Evolutionary conservation across 768 basidiomycete species (phyloP).

Genomic region (Tubosaeta sp.): DNA sequence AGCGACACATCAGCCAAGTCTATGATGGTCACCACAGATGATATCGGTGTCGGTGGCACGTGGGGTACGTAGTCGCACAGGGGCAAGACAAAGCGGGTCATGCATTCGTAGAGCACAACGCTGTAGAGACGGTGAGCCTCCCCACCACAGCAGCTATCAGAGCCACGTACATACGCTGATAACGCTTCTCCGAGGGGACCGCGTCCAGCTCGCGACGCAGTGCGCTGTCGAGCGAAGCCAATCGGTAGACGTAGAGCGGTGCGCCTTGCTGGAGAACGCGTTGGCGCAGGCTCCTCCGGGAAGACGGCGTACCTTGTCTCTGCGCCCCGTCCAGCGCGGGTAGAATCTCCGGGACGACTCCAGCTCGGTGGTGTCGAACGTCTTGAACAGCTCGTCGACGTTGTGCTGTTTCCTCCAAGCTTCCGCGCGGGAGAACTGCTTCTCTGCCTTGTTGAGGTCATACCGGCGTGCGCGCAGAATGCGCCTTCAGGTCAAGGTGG

Average conservation of each 20-base stretch:
- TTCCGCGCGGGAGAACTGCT: slow-evolving; percentile 66
- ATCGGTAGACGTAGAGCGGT: slow-evolving; percentile 72
- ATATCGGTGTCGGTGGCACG: slow-evolving; percentile 48
- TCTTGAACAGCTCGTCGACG: slow-evolving; percentile 59
- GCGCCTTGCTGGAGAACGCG: slow-evolving; percentile 47
- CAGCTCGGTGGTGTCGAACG: slow-evolving; percentile 57
- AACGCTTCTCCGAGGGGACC: slow-evolving; percentile 49
- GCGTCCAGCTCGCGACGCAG: slow-evolving; percentile 59
- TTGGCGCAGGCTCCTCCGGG: not conserved
- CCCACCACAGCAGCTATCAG: no score
- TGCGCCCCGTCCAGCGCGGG: slow-evolving; percentile 75
- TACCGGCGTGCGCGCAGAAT: slow-evolving; percentile 80
- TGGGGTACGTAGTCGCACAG: slow-evolving; percentile 62
- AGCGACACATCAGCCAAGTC: slow-evolving; percentile 66
- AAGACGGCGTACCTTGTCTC: slow-evolving; percentile 59
- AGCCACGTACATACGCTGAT: slow-evolving; percentile 64
- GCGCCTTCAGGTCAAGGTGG: slow-evolving; percentile 44
- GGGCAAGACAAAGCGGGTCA: slow-evolving; percentile 60
- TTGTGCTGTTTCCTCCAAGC: slow-evolving; percentile 63
- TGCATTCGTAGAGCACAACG: slow-evolving; percentile 60
- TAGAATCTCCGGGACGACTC: slow-evolving; percentile 60
- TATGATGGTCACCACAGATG: slow-evolving; percentile 62
- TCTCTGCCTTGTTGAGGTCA: slow-evolving; percentile 55
- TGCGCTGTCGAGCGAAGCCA: slow-evolving; percentile 52
- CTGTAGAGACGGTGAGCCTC: slow-evolving; percentile 31